Evolutionary conservation across 768 basidiomycete species (phyloP).

Genomic region (Russula dissimulans): DNA sequence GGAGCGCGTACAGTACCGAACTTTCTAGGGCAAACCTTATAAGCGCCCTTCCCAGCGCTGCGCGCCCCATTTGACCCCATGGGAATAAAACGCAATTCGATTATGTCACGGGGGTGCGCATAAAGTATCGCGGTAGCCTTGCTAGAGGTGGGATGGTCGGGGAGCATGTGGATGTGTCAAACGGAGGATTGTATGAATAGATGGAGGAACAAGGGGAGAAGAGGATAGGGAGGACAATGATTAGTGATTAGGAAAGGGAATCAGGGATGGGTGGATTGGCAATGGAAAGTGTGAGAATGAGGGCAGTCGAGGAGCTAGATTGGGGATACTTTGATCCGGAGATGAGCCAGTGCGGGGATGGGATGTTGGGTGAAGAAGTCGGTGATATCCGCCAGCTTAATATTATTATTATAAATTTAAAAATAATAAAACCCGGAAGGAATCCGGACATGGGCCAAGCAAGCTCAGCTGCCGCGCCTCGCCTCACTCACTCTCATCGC

Average conservation of each 20-base stretch:
- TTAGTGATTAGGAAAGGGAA: neutral
- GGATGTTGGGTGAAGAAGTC: neutral
- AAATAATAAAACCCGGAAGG: neutral
- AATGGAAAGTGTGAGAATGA: neutral
- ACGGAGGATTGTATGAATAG: neutral
- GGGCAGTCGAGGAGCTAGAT: neutral
- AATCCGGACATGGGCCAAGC: neutral
- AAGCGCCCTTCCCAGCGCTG: neutral
- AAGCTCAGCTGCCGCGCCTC: constrained; percentile 9
- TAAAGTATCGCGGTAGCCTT: neutral
- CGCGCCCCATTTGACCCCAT: neutral
- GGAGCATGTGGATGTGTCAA: neutral
- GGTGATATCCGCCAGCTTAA: constrained; percentile 1
- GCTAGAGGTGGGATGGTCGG: neutral
- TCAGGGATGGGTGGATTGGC: neutral
- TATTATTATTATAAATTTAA: neutral
- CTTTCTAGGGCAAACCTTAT: neutral
- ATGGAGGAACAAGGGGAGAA: neutral
- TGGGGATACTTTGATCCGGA: constrained; percentile 5
- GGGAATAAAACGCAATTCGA: neutral
- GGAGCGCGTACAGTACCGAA: neutral
- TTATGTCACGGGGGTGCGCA: neutral
- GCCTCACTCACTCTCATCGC: neutral
- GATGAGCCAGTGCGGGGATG: constrained; percentile 4
- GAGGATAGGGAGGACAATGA: neutral